Evolutionary conservation across 352 stramenopile genomes (phyloP).

Genomic region (Globisporangium okanoganense): DNA sequence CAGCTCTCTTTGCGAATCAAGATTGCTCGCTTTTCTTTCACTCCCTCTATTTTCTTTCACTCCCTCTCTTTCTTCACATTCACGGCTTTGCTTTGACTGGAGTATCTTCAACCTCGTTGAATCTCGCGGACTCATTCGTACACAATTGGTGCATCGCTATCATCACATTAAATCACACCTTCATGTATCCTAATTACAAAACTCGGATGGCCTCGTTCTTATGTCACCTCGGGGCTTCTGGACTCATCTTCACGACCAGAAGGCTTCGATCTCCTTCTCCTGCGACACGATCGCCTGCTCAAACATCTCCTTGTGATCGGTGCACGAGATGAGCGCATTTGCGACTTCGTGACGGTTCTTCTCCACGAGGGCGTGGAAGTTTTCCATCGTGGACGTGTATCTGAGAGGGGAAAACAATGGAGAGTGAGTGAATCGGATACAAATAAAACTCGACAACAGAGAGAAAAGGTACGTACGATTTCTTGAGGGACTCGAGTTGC

Average conservation of each 20-base stretch:
- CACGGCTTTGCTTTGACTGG: not conserved
- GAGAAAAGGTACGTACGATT: slow-evolving; percentile 33
- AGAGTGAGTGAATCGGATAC: not conserved
- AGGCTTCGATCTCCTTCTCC: slow-evolving; percentile 45
- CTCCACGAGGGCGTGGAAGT: slow-evolving; percentile 45
- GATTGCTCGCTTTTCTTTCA: not conserved
- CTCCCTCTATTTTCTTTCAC: not conserved
- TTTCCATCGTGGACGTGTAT: slow-evolving; percentile 40
- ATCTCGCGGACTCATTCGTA: not conserved
- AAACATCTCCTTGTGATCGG: slow-evolving; percentile 60
- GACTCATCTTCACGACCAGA: slow-evolving; percentile 32
- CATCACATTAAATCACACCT: not conserved
- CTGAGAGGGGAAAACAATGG: slow-evolving; percentile 22
- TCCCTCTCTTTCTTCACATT: not conserved
- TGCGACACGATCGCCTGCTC: slow-evolving; percentile 58
- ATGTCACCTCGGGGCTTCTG: not conserved
- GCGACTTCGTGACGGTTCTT: slow-evolving; percentile 62
- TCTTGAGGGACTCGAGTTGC: slow-evolving; percentile 43
- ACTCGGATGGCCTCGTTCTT: not conserved
- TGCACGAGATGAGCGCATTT: slow-evolving; percentile 60
- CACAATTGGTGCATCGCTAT: slow-evolving; percentile 2
- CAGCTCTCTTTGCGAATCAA: not conserved
- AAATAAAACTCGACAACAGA: not conserved
- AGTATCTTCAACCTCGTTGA: not conserved
- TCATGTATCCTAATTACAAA: not conserved